phyloP scores from a whole-genome alignment of 257 asterid genomes.

The Nicotiana paniculata region DNA sequence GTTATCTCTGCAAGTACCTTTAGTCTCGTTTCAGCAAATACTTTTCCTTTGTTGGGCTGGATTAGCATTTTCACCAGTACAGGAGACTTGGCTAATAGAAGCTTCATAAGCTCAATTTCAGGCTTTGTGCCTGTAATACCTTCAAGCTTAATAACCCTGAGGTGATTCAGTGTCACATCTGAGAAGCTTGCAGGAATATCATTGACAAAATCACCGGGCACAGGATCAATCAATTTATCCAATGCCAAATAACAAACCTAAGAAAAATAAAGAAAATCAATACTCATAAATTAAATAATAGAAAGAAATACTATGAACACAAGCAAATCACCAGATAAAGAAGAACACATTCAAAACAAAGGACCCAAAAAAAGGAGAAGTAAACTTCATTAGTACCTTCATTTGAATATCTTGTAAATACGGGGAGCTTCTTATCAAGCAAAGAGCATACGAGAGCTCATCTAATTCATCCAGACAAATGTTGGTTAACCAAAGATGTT shows the following conservation, averaged over 20 bases:
- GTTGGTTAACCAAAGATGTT: background rate
- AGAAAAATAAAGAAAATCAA: background rate
- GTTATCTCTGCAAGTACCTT: background rate
- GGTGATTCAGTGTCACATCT: background rate
- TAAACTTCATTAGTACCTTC: background rate
- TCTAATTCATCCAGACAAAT: background rate
- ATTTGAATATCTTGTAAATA: conserved; percentile 7
- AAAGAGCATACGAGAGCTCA: background rate
- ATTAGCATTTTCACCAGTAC: background rate
- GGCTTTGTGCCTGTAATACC: background rate
- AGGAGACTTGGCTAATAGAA: background rate
- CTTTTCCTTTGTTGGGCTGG: background rate
- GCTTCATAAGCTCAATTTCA: background rate
- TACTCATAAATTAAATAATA: background rate
- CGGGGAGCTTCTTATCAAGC: conserved; percentile 20
- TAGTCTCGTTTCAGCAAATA: background rate
- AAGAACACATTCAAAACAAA: background rate
- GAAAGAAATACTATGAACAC: background rate
- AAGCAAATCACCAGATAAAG: background rate
- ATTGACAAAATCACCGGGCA: background rate
- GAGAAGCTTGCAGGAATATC: background rate
- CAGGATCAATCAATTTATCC: background rate
- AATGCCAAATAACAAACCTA: background rate
- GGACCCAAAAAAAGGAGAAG: background rate
- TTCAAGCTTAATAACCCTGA: background rate